Evolutionary conservation across 345 rosid species (phyloP).

Genomic region (Iberis pinnata): DNA sequence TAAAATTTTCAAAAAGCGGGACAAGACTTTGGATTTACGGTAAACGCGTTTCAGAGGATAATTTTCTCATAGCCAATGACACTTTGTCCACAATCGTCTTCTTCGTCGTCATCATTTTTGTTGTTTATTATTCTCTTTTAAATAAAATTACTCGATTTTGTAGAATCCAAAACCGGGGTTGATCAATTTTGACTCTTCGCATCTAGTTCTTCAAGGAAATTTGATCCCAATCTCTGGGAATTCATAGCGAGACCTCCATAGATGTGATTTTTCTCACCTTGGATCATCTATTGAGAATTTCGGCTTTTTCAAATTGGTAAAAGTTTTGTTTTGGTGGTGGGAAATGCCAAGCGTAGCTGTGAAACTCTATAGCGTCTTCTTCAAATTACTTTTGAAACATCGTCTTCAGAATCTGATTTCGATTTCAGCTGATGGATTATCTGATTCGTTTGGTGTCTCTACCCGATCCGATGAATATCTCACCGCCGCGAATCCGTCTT

Average conservation of each 20-base stretch:
- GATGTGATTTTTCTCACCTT: constrained; percentile 18
- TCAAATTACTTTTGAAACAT: constrained; percentile 52
- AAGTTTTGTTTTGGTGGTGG: not conserved
- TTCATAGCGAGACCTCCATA: constrained; percentile 7
- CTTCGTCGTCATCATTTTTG: constrained; percentile 20
- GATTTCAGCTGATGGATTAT: constrained; percentile 19
- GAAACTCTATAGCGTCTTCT: constrained; percentile 52
- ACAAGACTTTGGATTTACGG: not conserved
- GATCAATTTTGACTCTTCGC: constrained; percentile 19
- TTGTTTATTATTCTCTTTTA: constrained; percentile 7
- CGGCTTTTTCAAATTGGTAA: not conserved
- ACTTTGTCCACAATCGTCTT: constrained; percentile 28
- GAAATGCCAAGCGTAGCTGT: constrained; percentile 57
- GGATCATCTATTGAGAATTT: not conserved
- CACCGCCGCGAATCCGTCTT: constrained; percentile 47
- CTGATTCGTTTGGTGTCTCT: constrained; percentile 43
- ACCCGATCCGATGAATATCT: constrained; percentile 51
- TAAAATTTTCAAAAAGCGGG: constrained; percentile 11
- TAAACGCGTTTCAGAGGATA: constrained; percentile 27
- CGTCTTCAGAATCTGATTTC: constrained; percentile 40
- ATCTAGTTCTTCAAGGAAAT: not conserved
- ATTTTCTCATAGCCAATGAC: constrained; percentile 20
- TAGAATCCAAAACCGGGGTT: constrained; percentile 10
- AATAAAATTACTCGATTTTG: constrained; percentile 2
- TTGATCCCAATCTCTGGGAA: constrained; percentile 2